Evolutionary conservation across 2,329 filamentous ascomycete genomes (phyloP).

Genomic region (Ophiostoma triangulosporum): DNA sequence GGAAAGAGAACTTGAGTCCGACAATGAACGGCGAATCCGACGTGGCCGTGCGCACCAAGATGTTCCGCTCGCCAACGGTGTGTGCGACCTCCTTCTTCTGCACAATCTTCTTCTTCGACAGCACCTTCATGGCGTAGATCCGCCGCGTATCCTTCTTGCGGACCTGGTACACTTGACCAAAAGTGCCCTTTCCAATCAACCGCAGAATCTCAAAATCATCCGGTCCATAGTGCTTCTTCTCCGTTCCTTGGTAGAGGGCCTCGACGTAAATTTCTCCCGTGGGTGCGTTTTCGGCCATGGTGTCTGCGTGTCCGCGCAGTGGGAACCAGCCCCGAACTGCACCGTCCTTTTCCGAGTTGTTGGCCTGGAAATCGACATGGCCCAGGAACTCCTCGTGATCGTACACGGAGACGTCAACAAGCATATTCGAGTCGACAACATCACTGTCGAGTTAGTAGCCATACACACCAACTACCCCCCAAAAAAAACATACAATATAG

Average conservation of each 20-base stretch:
- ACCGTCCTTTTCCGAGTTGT: conserved; percentile 48
- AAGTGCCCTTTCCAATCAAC: conserved; percentile 94
- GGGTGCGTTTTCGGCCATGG: conserved; percentile 53
- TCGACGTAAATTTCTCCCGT: conserved; percentile 85
- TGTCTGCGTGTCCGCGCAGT: conserved; percentile 62
- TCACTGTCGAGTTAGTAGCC: conserved; percentile 44
- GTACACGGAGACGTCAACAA: conserved; percentile 88
- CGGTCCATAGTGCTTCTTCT: conserved; percentile 84
- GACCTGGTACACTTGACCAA: conserved; percentile 96
- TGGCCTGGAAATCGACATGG: conserved; percentile 69
- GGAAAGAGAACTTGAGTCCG: conserved; percentile 95
- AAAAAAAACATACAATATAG: conserved; percentile 63
- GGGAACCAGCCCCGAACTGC: conserved; percentile 76
- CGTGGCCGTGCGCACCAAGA: conserved; percentile 88
- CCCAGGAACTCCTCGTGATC: conserved; percentile 88
- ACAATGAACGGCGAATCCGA: conserved; percentile 96
- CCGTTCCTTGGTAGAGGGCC: conserved; percentile 71
- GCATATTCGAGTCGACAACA: conserved; percentile 79
- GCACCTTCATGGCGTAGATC: conserved; percentile 98
- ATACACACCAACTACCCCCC: neutral
- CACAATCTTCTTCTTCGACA: conserved; percentile 99
- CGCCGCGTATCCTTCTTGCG: conserved; percentile 91
- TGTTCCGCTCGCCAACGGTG: conserved; percentile 92
- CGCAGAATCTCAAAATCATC: conserved; percentile 94
- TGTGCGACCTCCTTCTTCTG: conserved; percentile 99